Evolutionary conservation across 1,139 yeast species (phyloP), one percentile per base, ranked within the genome.

Genomic region (Suhomyces atakaporum): DNA sequence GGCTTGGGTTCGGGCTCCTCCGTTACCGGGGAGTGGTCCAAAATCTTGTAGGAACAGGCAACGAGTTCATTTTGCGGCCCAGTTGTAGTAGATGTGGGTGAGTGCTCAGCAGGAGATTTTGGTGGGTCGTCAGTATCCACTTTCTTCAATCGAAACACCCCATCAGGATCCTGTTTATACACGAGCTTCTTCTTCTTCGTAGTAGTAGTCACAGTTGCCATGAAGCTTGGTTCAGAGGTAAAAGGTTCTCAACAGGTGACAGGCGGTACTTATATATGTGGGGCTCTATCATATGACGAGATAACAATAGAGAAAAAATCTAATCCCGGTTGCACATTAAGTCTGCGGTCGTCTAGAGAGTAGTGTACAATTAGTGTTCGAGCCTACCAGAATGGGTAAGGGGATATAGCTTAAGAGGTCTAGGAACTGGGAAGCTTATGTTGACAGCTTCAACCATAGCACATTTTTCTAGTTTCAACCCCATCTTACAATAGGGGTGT

Each of bases 141-240:
- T 41, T 60, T 63, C 40, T 65, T 66, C 38, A 67, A 51, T n/a
- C 73, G 52, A 40, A 65, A 68, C 5, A 67, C 70, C 3, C 74
- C 74, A 44, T 68, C 74, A 7, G 69, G 61, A 41, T 63, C 72
- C 44, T 66, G 71, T 40, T 62, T 62, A 46, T 68, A 68, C 7
- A 67, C 63, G 18, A 67, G 48, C 41, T 63, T 65, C 45, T 61
- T 63, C 44, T 44, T 38, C 36, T 43, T 46, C 25, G 45, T 40
- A 14, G 45, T 40, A 14, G 48, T 44, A n/a, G 50, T 46, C 3
- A 43, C 43, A 6, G 48, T 44, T 21, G 42, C 42, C 48, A 45
- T 45, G 12, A 20, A 7, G n/a, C n/a, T n/a, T n/a, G n/a, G n/a
- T n/a, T n/a, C n/a, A n/a, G n/a, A n/a, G n/a, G n/a, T n/a, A n/a